Evolutionary conservation across 345 rosid genomes (phyloP).

Genomic region (Rhizophora apiculata): DNA sequence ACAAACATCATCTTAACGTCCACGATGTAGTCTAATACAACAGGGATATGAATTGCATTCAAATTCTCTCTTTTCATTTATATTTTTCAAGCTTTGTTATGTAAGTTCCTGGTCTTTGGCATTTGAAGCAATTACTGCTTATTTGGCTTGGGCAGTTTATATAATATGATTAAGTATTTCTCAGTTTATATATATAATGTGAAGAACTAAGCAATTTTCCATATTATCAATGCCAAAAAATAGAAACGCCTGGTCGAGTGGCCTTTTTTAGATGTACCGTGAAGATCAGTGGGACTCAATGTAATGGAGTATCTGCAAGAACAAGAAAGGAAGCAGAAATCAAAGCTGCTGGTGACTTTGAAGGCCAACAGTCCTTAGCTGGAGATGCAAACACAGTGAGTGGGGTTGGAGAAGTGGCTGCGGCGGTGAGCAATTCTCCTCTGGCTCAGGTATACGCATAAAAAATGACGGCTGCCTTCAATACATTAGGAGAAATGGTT

Average conservation of each 20-base stretch:
- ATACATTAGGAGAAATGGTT: conserved; percentile 33
- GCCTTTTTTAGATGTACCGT: conserved; percentile 54
- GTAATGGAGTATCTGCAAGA: conserved; percentile 68
- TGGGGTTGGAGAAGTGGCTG: background rate
- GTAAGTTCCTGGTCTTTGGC: too few species aligned
- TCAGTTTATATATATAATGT: too few species aligned
- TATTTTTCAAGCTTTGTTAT: background rate
- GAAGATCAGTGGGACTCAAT: conserved; percentile 79
- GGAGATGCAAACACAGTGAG: background rate
- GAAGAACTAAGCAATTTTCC: conserved; percentile 88
- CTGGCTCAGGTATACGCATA: conserved; percentile 22
- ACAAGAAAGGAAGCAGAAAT: conserved; percentile 85
- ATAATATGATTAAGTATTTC: too few species aligned
- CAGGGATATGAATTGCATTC: too few species aligned
- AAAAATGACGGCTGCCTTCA: conserved; percentile 25
- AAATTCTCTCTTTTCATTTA: too few species aligned
- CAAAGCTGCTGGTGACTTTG: conserved; percentile 41
- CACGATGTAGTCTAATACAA: too few species aligned
- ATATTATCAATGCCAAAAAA: conserved; percentile 49
- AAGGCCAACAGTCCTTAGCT: background rate
- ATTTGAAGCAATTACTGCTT: too few species aligned
- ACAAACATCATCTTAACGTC: too few species aligned
- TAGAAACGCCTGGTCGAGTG: conserved; percentile 40
- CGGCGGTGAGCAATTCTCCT: conserved; percentile 8
- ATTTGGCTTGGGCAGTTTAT: too few species aligned